Conservation (phyloP, 2,329 filamentous ascomycete genomes). For the Colletotrichum echinochloae region DNA sequence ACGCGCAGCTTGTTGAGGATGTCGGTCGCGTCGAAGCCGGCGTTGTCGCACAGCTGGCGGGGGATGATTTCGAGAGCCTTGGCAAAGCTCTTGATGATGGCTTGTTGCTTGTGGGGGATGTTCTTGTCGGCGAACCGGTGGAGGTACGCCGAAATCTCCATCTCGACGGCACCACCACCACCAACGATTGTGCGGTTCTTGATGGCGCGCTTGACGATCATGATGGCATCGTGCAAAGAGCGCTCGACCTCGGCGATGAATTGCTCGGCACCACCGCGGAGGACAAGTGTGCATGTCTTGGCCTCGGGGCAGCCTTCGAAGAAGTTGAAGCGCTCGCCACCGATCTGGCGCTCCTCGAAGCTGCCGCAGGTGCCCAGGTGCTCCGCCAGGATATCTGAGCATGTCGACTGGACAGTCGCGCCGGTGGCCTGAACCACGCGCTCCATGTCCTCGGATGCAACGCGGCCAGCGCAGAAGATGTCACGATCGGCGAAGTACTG, state of each 20-base stretch:
- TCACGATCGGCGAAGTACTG: constrained; percentile 98
- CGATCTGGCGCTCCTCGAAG: constrained; percentile 97
- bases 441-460: constrained; percentile 92
- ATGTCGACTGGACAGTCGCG: constrained; percentile 92
- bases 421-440: constrained; percentile 95
- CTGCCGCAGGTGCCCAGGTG: constrained; percentile 90
- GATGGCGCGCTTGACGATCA: constrained; percentile 99
- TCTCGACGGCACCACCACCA: constrained; percentile 93
- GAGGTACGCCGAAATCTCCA: constrained; percentile 95
- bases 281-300: constrained; percentile 95
- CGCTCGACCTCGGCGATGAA: constrained; percentile 99
- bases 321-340: constrained; percentile 97
- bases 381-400: constrained; percentile 90
- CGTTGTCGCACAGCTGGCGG: constrained; percentile 97
- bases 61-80: constrained; percentile 98
- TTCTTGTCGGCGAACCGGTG: constrained; percentile 94
- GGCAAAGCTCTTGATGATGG: constrained; percentile 97
- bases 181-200: constrained; percentile 95
- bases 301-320: constrained; percentile 96
- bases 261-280: constrained; percentile 96
- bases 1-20: constrained; percentile 97
- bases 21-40: constrained; percentile 97
- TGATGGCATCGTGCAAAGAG: constrained; percentile 97
- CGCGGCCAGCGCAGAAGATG: constrained; percentile 97
- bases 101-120: constrained; percentile 93